Conservation (phyloP, 1,139 yeast genomes). For the Scheffersomyces cryptocercus region DNA sequence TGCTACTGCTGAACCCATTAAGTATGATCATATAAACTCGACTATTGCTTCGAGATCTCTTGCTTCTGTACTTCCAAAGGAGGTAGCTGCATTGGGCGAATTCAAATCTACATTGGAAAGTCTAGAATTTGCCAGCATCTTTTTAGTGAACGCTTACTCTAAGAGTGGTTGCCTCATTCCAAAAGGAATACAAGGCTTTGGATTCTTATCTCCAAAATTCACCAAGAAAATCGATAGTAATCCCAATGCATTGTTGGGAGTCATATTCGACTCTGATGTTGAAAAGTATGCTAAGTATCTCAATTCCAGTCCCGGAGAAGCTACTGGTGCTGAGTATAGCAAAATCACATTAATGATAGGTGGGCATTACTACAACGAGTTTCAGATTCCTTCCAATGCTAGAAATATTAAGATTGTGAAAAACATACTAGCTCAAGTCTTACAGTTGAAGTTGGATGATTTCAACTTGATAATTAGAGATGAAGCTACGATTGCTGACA, state of each 20-base stretch:
- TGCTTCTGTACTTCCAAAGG: constrained; percentile 16
- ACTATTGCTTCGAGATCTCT: constrained; percentile 50
- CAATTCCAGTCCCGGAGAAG: constrained; percentile 7
- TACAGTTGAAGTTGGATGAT: constrained; percentile 40
- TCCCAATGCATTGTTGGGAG: constrained; percentile 71
- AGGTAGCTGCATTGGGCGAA: constrained; percentile 12
- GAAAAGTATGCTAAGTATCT: constrained; percentile 45
- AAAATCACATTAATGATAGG: constrained; percentile 91
- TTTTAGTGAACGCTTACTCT: constrained; percentile 59
- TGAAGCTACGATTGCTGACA: constrained; percentile 24
- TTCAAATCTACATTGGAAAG: constrained; percentile 4
- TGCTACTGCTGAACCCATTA: constrained; percentile 7
- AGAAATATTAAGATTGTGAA: constrained; percentile 47
- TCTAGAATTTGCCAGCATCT: constrained; percentile 54
- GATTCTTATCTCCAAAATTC: constrained; percentile 75
- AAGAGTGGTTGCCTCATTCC: constrained; percentile 38
- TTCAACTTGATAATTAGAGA: constrained; percentile 25
- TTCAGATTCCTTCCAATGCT: constrained; percentile 46
- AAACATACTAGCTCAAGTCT: constrained; percentile 48
- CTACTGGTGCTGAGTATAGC: constrained; percentile 36
- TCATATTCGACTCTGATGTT: constrained; percentile 86
- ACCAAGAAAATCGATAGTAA: constrained; percentile 36
- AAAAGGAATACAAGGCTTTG: constrained; percentile 65
- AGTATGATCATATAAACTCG: constrained; percentile 56
- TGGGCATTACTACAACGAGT: constrained; percentile 56